Conservation (phyloP, 768 basidiomycete species). For the Goffeauzyma gilvescens region DNA sequence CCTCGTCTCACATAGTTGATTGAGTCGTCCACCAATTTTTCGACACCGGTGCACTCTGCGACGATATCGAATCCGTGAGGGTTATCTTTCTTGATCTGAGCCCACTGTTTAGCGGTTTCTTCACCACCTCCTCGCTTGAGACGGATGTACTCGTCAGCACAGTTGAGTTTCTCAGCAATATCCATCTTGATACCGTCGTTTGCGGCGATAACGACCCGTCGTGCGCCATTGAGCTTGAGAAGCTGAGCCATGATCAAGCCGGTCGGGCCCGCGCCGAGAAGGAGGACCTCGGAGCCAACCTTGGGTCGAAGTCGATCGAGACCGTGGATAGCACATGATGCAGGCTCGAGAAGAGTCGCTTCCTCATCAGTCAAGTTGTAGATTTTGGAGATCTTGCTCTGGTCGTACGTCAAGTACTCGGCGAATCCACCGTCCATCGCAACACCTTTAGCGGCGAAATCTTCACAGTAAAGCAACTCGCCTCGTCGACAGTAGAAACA, state of each 20-base stretch:
- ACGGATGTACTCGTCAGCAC: conserved; percentile 69
- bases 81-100: conserved; percentile 55
- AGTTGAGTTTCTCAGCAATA: conserved; percentile 57
- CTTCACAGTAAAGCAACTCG: conserved; percentile 62
- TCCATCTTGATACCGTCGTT: conserved; percentile 84
- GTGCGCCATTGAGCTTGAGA: conserved; percentile 67
- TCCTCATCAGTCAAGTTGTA: conserved; percentile 73
- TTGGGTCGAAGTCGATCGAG: conserved; percentile 68
- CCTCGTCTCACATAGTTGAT: conserved; percentile 67
- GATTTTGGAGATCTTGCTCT: conserved; percentile 69
- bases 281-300: conserved; percentile 64
- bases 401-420: conserved; percentile 59
- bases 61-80: conserved; percentile 84
- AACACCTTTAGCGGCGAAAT: conserved; percentile 63
- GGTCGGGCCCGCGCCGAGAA: conserved; percentile 79
- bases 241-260: conserved; percentile 79
- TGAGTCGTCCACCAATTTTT: conserved; percentile 65
- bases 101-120: conserved; percentile 60
- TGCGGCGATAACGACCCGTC: conserved; percentile 54
- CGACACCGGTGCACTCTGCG: conserved; percentile 60
- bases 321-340: conserved; percentile 78
- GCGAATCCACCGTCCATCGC: conserved; percentile 71
- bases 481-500: conserved; percentile 81
- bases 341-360: conserved; percentile 70
- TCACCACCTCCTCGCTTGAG: conserved; percentile 40